Conservation (phyloP, 2,329 filamentous ascomycete genomes). For the Talaromyces sp. region DNA sequence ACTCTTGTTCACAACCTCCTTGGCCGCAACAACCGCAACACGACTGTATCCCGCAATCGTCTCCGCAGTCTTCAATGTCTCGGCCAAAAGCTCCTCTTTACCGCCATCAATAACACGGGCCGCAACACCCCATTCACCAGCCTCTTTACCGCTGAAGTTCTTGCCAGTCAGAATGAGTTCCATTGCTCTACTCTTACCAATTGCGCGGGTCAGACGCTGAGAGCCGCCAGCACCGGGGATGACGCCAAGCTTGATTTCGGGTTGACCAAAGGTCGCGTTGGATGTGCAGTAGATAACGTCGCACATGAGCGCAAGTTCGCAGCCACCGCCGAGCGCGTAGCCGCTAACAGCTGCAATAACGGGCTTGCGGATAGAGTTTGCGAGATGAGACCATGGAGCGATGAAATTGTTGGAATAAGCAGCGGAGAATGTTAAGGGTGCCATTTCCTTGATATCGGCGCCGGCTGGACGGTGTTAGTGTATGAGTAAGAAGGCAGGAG, state of each 20-base stretch:
- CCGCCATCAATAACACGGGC: conserved; percentile 71
- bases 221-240: conserved; percentile 90
- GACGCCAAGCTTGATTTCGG: conserved; percentile 91
- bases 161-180: conserved; percentile 84
- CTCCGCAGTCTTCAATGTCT: conserved; percentile 76
- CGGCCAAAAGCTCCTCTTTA: conserved; percentile 78
- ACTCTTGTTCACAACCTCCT: conserved; percentile 99
- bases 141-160: conserved; percentile 78
- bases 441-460: conserved; percentile 99
- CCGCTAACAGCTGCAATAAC: conserved; percentile 92
- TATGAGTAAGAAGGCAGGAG: conserved; percentile 12
- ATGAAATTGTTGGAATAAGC: conserved; percentile 93
- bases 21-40: conserved; percentile 83
- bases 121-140: conserved; percentile 85
- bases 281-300: conserved; percentile 90
- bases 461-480: conserved; percentile 55
- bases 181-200: conserved; percentile 86
- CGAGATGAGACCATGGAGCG: conserved; percentile 85
- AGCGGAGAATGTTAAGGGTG: conserved; percentile 78
- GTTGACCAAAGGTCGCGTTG: conserved; percentile 87
- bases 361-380: conserved; percentile 83
- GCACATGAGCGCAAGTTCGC: conserved; percentile 96
- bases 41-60: conserved; percentile 82
- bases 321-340: conserved; percentile 90
- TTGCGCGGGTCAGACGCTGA: conserved; percentile 77